phyloP scores from a whole-genome alignment of 163 green algal species.

The Prototheca stagnorum region DNA sequence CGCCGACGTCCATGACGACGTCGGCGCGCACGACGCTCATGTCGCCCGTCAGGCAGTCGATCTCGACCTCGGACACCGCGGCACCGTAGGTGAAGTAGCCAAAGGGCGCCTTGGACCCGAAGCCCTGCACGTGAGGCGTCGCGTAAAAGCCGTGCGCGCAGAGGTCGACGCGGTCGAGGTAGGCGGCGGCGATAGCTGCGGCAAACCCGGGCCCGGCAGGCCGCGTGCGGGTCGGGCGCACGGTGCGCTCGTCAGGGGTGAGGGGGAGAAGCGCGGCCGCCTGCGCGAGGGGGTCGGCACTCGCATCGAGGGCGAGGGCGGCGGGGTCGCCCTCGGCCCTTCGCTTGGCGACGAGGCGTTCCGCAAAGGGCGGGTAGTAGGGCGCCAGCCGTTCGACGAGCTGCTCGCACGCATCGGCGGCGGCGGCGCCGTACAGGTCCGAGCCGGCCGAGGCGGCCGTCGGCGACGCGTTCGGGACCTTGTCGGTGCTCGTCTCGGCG shows the following conservation, averaged over 20 bases:
- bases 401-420: conserved; percentile 73
- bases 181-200: conserved; percentile 58
- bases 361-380: too few species aligned
- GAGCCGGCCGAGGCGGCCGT: conserved; percentile 76
- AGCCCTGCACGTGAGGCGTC: conserved; percentile 79
- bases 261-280: too few species aligned
- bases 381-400: conserved; percentile 60
- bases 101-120: conserved; percentile 63
- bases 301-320: conserved; percentile 1
- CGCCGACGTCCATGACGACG: conserved; percentile 87
- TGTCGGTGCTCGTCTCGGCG: conserved; percentile 79
- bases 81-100: conserved; percentile 85
- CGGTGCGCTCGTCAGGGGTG: too few species aligned
- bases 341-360: too few species aligned
- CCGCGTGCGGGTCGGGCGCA: too few species aligned
- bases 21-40: conserved; percentile 69
- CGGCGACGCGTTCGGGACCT: conserved; percentile 84
- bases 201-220: too few species aligned
- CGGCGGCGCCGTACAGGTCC: conserved; percentile 79
- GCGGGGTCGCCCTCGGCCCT: conserved; percentile 3
- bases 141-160: conserved; percentile 87
- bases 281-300: background rate
- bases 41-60: conserved; percentile 79
- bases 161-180: conserved; percentile 79
- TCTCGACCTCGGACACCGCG: conserved; percentile 65